Base-by-base conservation (phyloP, 257 asterid genomes). In the Solanum dulcamara region DNA sequence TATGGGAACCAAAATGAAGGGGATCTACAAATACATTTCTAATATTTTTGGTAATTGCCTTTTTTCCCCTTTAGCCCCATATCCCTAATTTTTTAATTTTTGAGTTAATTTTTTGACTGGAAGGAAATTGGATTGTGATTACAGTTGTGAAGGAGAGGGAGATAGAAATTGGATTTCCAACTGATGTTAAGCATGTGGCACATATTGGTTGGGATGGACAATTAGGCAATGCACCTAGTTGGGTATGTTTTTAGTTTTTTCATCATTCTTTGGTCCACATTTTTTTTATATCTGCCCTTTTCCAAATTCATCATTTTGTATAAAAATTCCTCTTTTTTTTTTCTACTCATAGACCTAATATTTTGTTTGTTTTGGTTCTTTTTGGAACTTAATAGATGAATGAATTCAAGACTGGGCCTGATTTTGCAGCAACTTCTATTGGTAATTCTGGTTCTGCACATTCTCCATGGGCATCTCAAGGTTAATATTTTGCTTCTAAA, bases 191-290 rank as follows among this genome's bases (percentile, higher is more conserved):
- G 90, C 98, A 95, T 89, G 94, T 95, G 90, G 93, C 98, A 30
- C 98, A 95, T 85, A 93, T 95, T 86, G 98, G 98, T 57, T 95
- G 98, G 97, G 98, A 95, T 85, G 97, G 97, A 67, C 89, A 88
- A 22, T 85, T 96, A 71, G 98, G 97, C 42, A 86, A 85, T 84
- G 96, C 98, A 0, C 98, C 98, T 12, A 93, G 89, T 93, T 95
- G 98, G 98, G 98, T 93, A 91, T 80, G 97, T 81, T 18, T 83
- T 75, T 53, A 3, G 48, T 70, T 53, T 24, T 26, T 62, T 5
- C 62, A 30, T 62, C 75, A 62, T 80, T 42, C 75, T 75, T 44
- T 75, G 60, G 82, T 77, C 83, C 64, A 46, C 42, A 72, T 71
- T 20, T 38, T 71, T 20, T 38, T 72, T 38, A 4, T 72, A 38